A percentile compares a stretch with the other conserved stretches of the same genome.
phyloP scores from a whole-genome alignment of 179 eudicot species.

The Spergularia azorica region DNA sequence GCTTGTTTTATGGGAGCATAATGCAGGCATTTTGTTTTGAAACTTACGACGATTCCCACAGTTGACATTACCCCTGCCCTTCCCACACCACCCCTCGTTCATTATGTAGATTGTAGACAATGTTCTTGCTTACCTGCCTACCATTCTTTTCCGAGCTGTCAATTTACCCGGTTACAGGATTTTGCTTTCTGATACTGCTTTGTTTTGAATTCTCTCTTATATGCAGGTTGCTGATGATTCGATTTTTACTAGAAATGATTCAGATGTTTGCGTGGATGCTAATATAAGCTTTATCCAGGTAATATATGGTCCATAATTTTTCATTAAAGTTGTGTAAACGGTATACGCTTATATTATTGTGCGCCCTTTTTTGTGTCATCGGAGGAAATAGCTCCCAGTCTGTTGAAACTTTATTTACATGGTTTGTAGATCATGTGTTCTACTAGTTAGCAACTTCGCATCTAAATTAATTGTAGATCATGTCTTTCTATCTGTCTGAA shows the following conservation, averaged over 20 bases:
- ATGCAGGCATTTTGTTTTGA: no score
- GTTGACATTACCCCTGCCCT: no score
- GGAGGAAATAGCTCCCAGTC: neutral
- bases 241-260: conserved; percentile 64
- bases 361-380: neutral
- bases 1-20: neutral
- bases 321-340: neutral
- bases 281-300: conserved; percentile 78
- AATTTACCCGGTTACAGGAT: neutral
- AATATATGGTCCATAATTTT: neutral
- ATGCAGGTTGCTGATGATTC: conserved; percentile 73
- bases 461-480: neutral
- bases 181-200: conserved; percentile 19
- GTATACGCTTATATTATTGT: neutral
- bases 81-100: no score
- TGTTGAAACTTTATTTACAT: neutral
- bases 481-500: neutral
- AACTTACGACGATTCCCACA: no score
- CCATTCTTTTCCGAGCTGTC: neutral
- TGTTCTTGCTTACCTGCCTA: neutral
- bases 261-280: conserved; percentile 73
- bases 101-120: neutral
- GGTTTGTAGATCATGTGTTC: neutral
- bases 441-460: neutral
- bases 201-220: neutral